A percentile compares a stretch with the other conserved stretches of the same genome.
phyloP scores from a whole-genome alignment of 192 early-diverging fungal species.

The Backusella morwellensis region DNA sequence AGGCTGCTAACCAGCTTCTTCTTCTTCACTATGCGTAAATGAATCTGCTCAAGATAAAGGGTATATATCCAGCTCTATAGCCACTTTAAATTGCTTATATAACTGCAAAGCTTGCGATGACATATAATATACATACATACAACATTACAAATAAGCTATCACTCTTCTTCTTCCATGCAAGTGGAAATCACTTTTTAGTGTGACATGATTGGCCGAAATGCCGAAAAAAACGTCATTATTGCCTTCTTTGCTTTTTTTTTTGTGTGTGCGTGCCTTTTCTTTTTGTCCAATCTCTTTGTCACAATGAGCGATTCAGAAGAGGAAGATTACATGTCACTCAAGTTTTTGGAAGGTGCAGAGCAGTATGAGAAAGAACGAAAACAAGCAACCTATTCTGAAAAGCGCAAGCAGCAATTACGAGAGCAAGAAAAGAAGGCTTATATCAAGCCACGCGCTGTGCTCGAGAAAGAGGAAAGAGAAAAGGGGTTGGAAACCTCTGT shows the following conservation, averaged over 20 bases:
- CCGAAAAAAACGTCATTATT: neutral
- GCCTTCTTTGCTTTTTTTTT: neutral
- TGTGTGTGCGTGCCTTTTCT: neutral
- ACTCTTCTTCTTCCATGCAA: no score
- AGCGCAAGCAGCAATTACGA: slow-evolving; percentile 38
- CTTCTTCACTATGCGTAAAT: no score
- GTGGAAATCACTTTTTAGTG: neutral
- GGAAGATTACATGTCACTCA: slow-evolving; percentile 54
- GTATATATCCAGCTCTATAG: no score
- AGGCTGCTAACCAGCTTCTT: no score
- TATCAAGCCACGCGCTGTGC: slow-evolving; percentile 39
- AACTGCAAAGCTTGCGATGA: no score
- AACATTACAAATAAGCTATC: no score
- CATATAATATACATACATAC: no score
- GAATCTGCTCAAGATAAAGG: no score
- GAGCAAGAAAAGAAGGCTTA: slow-evolving; percentile 40
- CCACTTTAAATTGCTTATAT: no score
- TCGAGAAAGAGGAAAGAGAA: slow-evolving; percentile 50
- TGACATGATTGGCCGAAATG: neutral
- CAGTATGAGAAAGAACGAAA: slow-evolving; percentile 19
- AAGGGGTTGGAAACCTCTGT: slow-evolving; percentile 45
- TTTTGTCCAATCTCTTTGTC: neutral
- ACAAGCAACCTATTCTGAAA: slow-evolving; percentile 37
- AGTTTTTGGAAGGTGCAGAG: slow-evolving; percentile 38
- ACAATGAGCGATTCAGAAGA: slow-evolving; percentile 36